Evolutionary conservation across 768 basidiomycete species (phyloP), one percentile per base, ranked within the genome.

Genomic region (Psilocybe sp.): DNA sequence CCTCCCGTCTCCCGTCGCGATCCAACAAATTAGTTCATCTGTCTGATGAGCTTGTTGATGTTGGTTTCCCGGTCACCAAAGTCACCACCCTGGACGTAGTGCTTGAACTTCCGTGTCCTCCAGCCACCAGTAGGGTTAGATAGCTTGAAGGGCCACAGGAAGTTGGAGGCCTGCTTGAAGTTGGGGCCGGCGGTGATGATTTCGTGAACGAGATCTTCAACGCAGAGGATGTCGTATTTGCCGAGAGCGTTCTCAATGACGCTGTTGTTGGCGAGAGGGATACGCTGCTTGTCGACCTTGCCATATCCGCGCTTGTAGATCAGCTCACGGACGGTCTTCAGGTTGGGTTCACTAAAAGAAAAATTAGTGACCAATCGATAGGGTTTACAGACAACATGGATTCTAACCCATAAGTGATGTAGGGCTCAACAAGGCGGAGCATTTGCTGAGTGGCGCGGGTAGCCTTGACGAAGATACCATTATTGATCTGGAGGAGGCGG

Each of bases 271-370:
- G 86, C 74, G 55, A 99, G 85, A 55, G 97, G 95, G 64, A 99
- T 89, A 68, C 97, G 89, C 71, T 98, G 95, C 76, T 92, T 96
- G 81, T 92, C 71, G 70, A 98, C 85, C 79, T 98, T 98, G 69
- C 96, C 97, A 67, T 98, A 98, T 50, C 97, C 97, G 57, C 97
- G 92, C 82, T 99, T 99, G 88, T 98, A 98, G 75, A 98, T 85
- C 58, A 99, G 76, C 71, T 97, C 94, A 57, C 96, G 93, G 67
- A 98, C 86, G 37, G 93, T 86, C 72, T 98, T 98, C 62, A 98
- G 78, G 78, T 98, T 98, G 50, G 93, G 90, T 73, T 96, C 93
- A 73, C 92, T 93, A 34, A 44, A 20, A 14, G 12, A 28, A 9
- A 4, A 31, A 13, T 43, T 43, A 50, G 14, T 16, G 13, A 52